Conservation (phyloP, 73 alveolate species). For the Uronychia binucleata region DNA sequence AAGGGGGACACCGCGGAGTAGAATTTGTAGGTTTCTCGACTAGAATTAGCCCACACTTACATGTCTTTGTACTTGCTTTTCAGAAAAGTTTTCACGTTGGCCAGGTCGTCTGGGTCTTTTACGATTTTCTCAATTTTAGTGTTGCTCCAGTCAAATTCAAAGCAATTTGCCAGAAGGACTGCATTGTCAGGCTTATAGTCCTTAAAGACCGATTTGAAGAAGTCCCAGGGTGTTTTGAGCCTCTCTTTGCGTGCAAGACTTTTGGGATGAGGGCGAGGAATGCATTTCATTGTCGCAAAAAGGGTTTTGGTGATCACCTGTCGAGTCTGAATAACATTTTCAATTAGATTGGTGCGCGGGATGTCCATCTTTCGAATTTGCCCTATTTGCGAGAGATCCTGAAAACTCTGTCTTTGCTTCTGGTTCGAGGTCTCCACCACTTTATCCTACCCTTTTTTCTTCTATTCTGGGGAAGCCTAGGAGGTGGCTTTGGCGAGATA, state of each 20-base stretch:
- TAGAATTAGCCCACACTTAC: not conserved
- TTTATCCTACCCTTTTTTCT: slow-evolving; percentile 21
- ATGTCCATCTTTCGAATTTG: slow-evolving; percentile 37
- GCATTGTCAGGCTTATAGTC: not conserved
- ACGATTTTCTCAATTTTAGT: slow-evolving; percentile 27
- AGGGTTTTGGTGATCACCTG: not conserved
- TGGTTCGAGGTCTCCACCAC: slow-evolving; percentile 2
- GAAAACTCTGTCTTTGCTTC: slow-evolving; percentile 3
- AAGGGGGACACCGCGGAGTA: slow-evolving; percentile 20
- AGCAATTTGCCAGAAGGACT: slow-evolving; percentile 33
- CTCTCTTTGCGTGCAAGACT: slow-evolving; percentile 27
- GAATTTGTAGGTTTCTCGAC: slow-evolving; percentile 29
- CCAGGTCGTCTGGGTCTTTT: slow-evolving; percentile 23
- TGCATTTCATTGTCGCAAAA: slow-evolving; percentile 5
- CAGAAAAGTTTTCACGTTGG: slow-evolving; percentile 8
- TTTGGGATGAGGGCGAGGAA: slow-evolving; percentile 50
- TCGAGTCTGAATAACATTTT: slow-evolving; percentile 37
- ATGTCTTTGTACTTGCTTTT: slow-evolving; percentile 7
- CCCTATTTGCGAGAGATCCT: slow-evolving; percentile 59
- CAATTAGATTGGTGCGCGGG: slow-evolving; percentile 47
- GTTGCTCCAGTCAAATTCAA: slow-evolving; percentile 52
- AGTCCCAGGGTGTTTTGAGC: slow-evolving; percentile 73
- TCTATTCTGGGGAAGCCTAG: slow-evolving; percentile 6
- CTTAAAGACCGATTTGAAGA: slow-evolving; percentile 58
- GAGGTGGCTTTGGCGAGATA: not conserved